These are phyloP conservation scores for Arabis hirsuta DNA, from an alignment of 345 rosid genomes.

Conservation along the genomic window DNA sequence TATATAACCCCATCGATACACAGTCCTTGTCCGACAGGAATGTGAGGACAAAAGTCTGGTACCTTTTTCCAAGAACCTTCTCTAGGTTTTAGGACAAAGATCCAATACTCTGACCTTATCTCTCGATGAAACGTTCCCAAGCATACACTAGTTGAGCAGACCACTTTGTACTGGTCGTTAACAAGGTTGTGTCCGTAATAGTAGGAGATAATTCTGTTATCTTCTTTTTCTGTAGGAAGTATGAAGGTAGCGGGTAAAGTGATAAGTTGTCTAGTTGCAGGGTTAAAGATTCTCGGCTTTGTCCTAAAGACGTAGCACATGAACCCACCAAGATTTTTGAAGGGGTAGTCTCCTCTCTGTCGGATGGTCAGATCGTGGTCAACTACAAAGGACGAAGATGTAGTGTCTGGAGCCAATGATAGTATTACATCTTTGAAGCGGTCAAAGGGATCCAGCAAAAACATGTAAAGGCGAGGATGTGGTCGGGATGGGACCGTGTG, in stretches of 20 bases:
- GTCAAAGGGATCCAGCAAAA: not conserved
- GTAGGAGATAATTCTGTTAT: no score
- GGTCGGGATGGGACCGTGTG: not conserved
- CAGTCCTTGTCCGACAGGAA: not conserved
- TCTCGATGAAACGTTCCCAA: not conserved
- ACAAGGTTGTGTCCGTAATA: conserved; percentile 5
- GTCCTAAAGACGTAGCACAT: not conserved
- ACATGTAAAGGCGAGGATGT: not conserved
- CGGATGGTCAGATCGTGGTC: not conserved
- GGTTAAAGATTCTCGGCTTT: not conserved
- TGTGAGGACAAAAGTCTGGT: not conserved
- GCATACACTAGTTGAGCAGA: not conserved
- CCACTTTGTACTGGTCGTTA: conserved; percentile 1
- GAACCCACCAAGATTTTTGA: not conserved
- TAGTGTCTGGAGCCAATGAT: not conserved
- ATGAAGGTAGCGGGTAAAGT: not conserved
- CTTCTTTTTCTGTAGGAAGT: no score
- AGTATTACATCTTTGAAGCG: not conserved
- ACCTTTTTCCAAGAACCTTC: not conserved
- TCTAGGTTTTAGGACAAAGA: not conserved
- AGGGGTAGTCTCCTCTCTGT: not conserved
- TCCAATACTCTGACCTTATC: not conserved
- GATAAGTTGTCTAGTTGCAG: conserved; percentile 6
- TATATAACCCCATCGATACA: conserved; percentile 7
- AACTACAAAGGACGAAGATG: not conserved